Conservation (phyloP, 2,329 filamentous ascomycete genomes). For the Ascochyta lentis region DNA sequence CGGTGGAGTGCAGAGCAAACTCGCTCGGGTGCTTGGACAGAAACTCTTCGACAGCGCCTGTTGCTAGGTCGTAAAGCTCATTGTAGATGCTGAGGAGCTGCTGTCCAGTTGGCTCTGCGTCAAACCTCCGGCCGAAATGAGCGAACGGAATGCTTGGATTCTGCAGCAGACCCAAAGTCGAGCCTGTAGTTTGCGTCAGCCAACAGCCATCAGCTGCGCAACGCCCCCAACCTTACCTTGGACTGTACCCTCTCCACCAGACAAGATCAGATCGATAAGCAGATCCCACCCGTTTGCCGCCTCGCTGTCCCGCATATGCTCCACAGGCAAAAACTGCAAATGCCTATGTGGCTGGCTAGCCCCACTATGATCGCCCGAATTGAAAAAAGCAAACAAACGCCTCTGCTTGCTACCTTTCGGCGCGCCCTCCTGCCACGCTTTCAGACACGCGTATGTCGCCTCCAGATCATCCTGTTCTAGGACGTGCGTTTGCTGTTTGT, state of each 20-base stretch:
- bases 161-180: slow-evolving; percentile 19
- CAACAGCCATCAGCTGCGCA: neutral
- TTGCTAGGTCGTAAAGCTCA: slow-evolving; percentile 43
- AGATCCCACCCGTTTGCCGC: slow-evolving; percentile 53
- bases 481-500: slow-evolving; percentile 69
- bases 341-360: slow-evolving; percentile 76
- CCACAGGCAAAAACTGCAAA: slow-evolving; percentile 72
- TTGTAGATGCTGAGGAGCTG: slow-evolving; percentile 46
- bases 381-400: slow-evolving; percentile 72
- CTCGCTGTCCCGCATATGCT: slow-evolving; percentile 62
- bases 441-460: slow-evolving; percentile 67
- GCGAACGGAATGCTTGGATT: slow-evolving; percentile 54
- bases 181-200: slow-evolving; percentile 18
- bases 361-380: slow-evolving; percentile 71
- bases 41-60: slow-evolving; percentile 49
- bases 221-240: slow-evolving; percentile 2
- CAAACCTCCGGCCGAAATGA: slow-evolving; percentile 55
- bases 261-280: slow-evolving; percentile 55
- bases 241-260: slow-evolving; percentile 10
- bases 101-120: slow-evolving; percentile 48
- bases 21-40: slow-evolving; percentile 45
- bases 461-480: slow-evolving; percentile 67
- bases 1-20: slow-evolving; percentile 32
- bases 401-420: slow-evolving; percentile 26
- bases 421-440: slow-evolving; percentile 56